These are phyloP conservation scores for Erodium moschatum DNA, from an alignment of 441 rosid species.

Conservation along the genomic window DNA sequence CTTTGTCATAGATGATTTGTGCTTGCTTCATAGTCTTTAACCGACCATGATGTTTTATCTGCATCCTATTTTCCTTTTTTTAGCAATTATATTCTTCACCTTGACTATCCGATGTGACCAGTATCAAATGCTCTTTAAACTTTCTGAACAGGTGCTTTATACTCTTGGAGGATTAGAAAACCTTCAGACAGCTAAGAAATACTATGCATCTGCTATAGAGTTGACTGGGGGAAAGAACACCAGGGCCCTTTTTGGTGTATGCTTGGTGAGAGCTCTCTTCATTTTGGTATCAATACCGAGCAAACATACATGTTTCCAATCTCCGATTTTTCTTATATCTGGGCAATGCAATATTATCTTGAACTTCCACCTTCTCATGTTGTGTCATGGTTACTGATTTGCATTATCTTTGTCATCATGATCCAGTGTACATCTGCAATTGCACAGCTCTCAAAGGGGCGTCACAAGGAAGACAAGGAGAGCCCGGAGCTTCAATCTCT, in stretches of 20 bases:
- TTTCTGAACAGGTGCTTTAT: slow-evolving; percentile 65
- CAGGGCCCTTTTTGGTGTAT: slow-evolving; percentile 79
- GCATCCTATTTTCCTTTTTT: neutral
- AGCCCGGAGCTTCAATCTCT: slow-evolving; percentile 65
- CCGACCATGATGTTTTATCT: neutral
- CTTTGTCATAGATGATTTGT: neutral
- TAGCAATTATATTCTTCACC: neutral
- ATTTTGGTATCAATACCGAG: slow-evolving; percentile 1
- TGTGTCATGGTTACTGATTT: slow-evolving; percentile 3
- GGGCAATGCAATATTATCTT: no score
- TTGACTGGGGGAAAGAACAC: slow-evolving; percentile 89
- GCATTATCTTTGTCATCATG: neutral
- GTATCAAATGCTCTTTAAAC: neutral
- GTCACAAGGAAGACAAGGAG: slow-evolving; percentile 82
- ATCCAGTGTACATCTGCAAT: slow-evolving; percentile 73
- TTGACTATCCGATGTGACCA: neutral
- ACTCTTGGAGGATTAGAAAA: slow-evolving; percentile 89
- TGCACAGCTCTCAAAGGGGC: slow-evolving; percentile 64
- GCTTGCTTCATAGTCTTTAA: neutral
- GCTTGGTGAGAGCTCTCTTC: slow-evolving; percentile 55
- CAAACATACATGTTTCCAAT: neutral
- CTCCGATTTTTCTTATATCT: neutral
- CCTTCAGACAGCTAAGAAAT: slow-evolving; percentile 75
- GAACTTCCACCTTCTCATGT: neutral
- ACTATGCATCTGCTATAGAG: slow-evolving; percentile 73